Percentiles rank a stretch among this genome's conserved stretches.
Evolutionary conservation across 2,329 filamentous ascomycete genomes (phyloP).

Genomic region (Curvularia sp.): DNA sequence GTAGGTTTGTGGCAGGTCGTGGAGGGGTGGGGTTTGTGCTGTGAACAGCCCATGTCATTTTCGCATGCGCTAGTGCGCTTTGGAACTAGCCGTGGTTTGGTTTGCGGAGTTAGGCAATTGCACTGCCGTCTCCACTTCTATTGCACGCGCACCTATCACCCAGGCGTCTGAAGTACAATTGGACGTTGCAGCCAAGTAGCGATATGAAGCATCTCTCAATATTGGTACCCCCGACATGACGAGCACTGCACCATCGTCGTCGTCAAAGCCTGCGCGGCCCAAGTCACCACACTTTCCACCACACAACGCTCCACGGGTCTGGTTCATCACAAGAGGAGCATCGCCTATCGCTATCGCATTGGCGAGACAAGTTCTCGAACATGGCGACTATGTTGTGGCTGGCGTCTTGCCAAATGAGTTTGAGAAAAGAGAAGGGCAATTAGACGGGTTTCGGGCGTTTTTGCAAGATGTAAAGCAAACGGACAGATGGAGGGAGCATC

Average conservation of each 20-base stretch:
- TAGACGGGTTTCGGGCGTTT: slow-evolving; percentile 80
- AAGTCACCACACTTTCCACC: slow-evolving; percentile 62
- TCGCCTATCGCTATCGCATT: slow-evolving; percentile 85
- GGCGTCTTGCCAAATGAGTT: slow-evolving; percentile 81
- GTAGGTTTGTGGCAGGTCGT: slow-evolving; percentile 11
- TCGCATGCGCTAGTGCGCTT: slow-evolving; percentile 25
- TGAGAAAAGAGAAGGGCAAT: slow-evolving; percentile 71
- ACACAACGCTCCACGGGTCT: slow-evolving; percentile 77
- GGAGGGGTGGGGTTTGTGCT: slow-evolving; percentile 13
- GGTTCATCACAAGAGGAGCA: slow-evolving; percentile 88
- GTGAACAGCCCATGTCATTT: slow-evolving; percentile 22
- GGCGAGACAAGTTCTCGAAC: slow-evolving; percentile 80
- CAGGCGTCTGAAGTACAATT: not conserved
- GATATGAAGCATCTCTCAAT: slow-evolving; percentile 1
- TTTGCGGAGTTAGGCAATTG: slow-evolving; percentile 21
- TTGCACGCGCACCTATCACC: slow-evolving; percentile 10
- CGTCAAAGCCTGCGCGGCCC: slow-evolving; percentile 44
- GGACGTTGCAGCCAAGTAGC: not conserved
- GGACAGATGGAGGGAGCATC: slow-evolving; percentile 81
- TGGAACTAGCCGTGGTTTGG: slow-evolving; percentile 14
- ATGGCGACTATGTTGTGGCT: slow-evolving; percentile 89
- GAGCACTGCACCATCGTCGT: slow-evolving; percentile 27
- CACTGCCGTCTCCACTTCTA: slow-evolving; percentile 22
- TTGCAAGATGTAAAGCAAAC: slow-evolving; percentile 72
- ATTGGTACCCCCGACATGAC: slow-evolving; percentile 16